Evolutionary conservation across 179 eudicot species (phyloP).

Genomic region (Spergularia azorica): DNA sequence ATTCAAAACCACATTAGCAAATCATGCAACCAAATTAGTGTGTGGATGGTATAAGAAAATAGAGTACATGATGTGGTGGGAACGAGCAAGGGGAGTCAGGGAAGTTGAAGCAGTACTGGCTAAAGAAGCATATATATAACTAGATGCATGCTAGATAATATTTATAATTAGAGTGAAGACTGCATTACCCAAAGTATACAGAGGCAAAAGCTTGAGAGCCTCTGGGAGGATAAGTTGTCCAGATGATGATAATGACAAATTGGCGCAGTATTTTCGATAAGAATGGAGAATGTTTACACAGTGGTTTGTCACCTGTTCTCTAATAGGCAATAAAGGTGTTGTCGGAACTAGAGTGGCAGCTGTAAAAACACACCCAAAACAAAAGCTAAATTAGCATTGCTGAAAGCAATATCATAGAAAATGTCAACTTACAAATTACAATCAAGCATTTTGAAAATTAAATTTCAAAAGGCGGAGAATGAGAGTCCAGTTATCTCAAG

Average conservation of each 20-base stretch:
- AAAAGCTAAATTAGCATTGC: conserved; percentile 16
- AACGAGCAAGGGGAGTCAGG: background rate
- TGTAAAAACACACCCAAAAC: conserved; percentile 35
- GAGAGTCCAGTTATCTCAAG: background rate
- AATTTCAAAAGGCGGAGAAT: background rate
- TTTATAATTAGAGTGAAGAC: conserved; percentile 8
- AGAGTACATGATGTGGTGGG: too few species aligned
- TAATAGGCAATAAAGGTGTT: conserved; percentile 67
- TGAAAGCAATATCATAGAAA: background rate
- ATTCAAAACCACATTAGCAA: background rate
- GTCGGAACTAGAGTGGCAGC: conserved; percentile 78
- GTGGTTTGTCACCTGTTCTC: conserved; percentile 82
- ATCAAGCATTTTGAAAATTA: background rate
- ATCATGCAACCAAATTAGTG: background rate
- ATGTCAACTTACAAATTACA: background rate
- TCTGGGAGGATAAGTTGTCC: conserved; percentile 99
- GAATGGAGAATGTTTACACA: conserved; percentile 82
- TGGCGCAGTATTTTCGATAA: conserved; percentile 91
- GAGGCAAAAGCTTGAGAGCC: conserved; percentile 91
- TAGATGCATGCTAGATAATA: background rate
- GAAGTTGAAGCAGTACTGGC: background rate
- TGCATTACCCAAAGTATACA: conserved; percentile 75
- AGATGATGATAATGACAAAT: conserved; percentile 62
- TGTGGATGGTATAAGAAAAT: background rate
- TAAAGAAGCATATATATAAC: background rate